phyloP scores from a whole-genome alignment of 768 basidiomycete genomes.

The Suillus occidentalis region DNA sequence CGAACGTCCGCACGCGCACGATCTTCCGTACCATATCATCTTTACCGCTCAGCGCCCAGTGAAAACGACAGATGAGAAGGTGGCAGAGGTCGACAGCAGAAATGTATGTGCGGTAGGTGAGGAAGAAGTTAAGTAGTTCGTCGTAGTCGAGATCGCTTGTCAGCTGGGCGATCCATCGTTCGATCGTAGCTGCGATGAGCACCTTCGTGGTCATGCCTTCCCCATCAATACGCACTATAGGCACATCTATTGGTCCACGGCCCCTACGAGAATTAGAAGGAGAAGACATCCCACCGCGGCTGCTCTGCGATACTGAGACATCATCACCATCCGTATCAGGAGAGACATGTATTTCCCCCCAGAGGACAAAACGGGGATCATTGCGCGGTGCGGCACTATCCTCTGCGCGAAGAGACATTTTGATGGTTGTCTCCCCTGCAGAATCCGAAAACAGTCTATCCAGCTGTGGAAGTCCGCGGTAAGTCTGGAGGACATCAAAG shows the following conservation, averaged over 20 bases:
- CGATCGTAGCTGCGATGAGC: slow-evolving; percentile 88
- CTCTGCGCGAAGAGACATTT: slow-evolving; percentile 64
- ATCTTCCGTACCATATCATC: slow-evolving; percentile 76
- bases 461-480: slow-evolving; percentile 70
- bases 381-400: slow-evolving; percentile 74
- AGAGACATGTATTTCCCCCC: slow-evolving; percentile 60
- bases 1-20: slow-evolving; percentile 86
- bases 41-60: slow-evolving; percentile 70
- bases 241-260: slow-evolving; percentile 26
- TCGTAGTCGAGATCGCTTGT: slow-evolving; percentile 86
- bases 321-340: slow-evolving; percentile 36
- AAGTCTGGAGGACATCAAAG: slow-evolving; percentile 81
- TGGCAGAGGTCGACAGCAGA: slow-evolving; percentile 76
- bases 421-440: slow-evolving; percentile 67
- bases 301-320: slow-evolving; percentile 39
- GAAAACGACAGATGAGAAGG: slow-evolving; percentile 82
- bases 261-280: slow-evolving; percentile 38
- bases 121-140: slow-evolving; percentile 86
- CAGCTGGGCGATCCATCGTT: slow-evolving; percentile 90
- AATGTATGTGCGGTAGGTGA: slow-evolving; percentile 88
- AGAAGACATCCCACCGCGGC: slow-evolving; percentile 40
- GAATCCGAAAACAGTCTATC: slow-evolving; percentile 61
- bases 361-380: slow-evolving; percentile 90
- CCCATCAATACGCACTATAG: slow-evolving; percentile 25
- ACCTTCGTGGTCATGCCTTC: slow-evolving; percentile 40